phyloP scores from a whole-genome alignment of 306 rosid genomes.

The Gynostemma pentaphyllum region DNA sequence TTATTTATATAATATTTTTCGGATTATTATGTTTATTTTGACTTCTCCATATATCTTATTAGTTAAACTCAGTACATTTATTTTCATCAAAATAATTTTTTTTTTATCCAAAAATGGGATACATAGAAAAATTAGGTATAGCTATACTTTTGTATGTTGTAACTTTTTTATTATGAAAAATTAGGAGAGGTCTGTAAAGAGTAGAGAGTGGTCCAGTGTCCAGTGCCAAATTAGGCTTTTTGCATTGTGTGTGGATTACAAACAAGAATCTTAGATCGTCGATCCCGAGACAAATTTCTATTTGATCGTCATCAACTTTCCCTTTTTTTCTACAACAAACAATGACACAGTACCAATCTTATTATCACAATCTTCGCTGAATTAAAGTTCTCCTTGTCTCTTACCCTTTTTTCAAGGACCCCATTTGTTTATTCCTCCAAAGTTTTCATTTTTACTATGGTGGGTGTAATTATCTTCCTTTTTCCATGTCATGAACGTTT shows the following conservation, averaged over 20 bases:
- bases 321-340: neutral
- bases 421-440: neutral
- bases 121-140: no score
- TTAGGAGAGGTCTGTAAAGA: neutral
- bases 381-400: neutral
- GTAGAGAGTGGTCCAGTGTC: neutral
- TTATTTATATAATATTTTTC: no score
- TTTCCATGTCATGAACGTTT: neutral
- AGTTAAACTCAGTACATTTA: no score
- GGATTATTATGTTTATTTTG: no score
- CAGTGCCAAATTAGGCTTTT: slow-evolving; percentile 1
- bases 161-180: no score
- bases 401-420: neutral
- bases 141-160: no score
- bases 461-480: neutral
- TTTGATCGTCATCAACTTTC: neutral
- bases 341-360: slow-evolving; percentile 4
- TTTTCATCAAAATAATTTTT: no score
- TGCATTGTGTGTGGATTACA: neutral
- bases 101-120: no score
- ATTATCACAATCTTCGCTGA: slow-evolving; percentile 6
- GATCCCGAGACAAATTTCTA: slow-evolving; percentile 5
- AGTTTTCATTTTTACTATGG: neutral
- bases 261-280: neutral
- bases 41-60: no score